Percentiles rank a stretch among this genome's conserved stretches.
Evolutionary conservation across 345 rosid species (phyloP).

Genomic region (Eucalyptus paniculata): DNA sequence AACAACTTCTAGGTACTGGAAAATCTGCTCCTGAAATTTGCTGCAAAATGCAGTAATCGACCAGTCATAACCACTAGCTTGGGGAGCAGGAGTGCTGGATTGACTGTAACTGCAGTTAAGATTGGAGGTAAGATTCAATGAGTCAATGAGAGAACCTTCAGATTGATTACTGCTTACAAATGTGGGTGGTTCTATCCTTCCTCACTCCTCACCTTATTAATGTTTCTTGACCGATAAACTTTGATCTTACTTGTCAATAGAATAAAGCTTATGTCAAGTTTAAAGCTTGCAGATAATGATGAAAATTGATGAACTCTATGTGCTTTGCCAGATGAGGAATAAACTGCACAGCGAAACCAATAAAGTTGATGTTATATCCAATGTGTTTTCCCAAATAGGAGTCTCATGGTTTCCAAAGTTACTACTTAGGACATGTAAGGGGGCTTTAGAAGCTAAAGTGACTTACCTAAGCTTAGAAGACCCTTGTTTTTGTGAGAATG

Average conservation of each 20-base stretch:
- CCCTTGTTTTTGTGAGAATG: neutral
- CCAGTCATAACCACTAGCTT: slow-evolving; percentile 83
- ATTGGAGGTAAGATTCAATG: slow-evolving; percentile 47
- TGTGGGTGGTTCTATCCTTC: neutral
- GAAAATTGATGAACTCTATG: neutral
- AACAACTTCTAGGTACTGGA: slow-evolving; percentile 58
- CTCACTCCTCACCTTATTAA: neutral
- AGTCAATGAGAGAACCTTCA: neutral
- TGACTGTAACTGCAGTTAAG: slow-evolving; percentile 93
- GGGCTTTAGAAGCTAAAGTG: neutral
- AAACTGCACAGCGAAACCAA: neutral
- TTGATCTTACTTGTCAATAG: neutral
- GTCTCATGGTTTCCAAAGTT: neutral
- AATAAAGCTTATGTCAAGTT: neutral
- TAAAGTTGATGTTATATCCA: neutral
- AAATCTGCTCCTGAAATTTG: slow-evolving; percentile 89
- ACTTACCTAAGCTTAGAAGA: neutral
- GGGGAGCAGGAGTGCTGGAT: slow-evolving; percentile 96
- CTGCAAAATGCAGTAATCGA: slow-evolving; percentile 82
- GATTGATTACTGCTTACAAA: neutral
- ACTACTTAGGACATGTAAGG: neutral
- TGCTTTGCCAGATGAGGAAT: neutral
- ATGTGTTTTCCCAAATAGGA: neutral
- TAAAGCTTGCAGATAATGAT: neutral
- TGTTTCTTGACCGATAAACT: neutral